Percentiles rank a stretch among this genome's conserved stretches.
Conservation (phyloP, 2,329 filamentous ascomycete species). For the Colletotrichum sp. region DNA sequence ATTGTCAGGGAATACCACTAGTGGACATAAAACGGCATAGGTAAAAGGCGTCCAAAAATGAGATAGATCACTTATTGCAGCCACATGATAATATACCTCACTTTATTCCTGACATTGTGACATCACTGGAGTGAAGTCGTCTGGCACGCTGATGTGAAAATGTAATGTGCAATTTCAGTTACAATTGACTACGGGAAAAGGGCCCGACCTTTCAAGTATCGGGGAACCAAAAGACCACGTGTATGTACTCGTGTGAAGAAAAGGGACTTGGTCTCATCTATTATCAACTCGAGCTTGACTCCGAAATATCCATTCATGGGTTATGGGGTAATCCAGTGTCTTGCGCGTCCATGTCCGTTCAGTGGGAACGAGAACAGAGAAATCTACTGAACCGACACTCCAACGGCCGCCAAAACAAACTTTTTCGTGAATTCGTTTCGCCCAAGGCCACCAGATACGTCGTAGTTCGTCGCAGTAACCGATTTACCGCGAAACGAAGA, state of each 20-base stretch:
- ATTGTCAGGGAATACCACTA: neutral
- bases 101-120: neutral
- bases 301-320: constrained; percentile 22
- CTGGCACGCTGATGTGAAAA: neutral
- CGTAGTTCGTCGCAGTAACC: constrained; percentile 9
- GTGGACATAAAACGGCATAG: neutral
- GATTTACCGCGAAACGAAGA: neutral
- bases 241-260: constrained; percentile 10
- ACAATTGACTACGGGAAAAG: constrained; percentile 5
- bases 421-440: constrained; percentile 19
- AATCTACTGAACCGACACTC: constrained; percentile 20
- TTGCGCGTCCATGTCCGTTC: constrained; percentile 11
- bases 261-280: constrained; percentile 20
- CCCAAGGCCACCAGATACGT: neutral
- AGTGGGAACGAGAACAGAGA: constrained; percentile 17
- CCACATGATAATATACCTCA: neutral
- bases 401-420: constrained; percentile 19
- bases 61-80: neutral
- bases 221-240: neutral
- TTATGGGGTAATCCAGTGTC: constrained; percentile 20
- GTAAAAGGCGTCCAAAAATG: constrained; percentile 2
- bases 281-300: constrained; percentile 21
- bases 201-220: neutral
- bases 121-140: neutral
- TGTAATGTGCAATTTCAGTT: neutral